A percentile compares a stretch with the other conserved stretches of the same genome.
Conservation (phyloP, 495 filamentous ascomycete species). For the Apiosordaria backusii region DNA sequence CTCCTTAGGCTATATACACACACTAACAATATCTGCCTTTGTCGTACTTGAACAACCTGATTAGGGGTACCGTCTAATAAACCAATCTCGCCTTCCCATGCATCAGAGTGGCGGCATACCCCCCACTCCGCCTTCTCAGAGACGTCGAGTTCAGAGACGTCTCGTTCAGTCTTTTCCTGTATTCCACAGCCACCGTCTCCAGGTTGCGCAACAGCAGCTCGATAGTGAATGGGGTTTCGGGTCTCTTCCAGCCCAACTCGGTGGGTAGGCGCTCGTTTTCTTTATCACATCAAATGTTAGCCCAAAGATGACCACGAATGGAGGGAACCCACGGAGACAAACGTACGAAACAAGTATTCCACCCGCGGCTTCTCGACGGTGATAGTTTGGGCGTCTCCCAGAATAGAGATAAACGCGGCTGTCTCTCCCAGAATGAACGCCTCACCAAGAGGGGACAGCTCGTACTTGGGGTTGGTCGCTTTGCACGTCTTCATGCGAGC, state of each 20-base stretch:
- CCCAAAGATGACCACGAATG: neutral
- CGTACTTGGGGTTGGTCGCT: conserved; percentile 44
- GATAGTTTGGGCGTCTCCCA: conserved; percentile 40
- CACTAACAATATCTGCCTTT: no score
- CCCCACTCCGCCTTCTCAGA: neutral
- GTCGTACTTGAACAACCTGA: no score
- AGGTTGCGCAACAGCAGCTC: neutral
- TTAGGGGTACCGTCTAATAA: neutral
- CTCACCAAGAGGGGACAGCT: conserved; percentile 32
- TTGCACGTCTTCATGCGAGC: conserved; percentile 45
- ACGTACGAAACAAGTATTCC: conserved; percentile 48
- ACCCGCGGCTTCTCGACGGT: conserved; percentile 38
- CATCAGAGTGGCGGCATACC: neutral
- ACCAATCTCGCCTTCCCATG: neutral
- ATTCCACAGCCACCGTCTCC: neutral
- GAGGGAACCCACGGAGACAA: conserved; percentile 3
- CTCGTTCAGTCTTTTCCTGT: neutral
- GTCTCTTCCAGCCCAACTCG: conserved; percentile 2
- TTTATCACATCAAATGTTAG: conserved; percentile 24
- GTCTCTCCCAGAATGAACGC: conserved; percentile 46
- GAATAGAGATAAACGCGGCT: conserved; percentile 41
- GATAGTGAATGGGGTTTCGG: neutral
- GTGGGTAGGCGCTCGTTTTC: conserved; percentile 29
- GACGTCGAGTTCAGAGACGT: neutral
- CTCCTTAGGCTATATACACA: no score